Evolutionary conservation across 139 green algal species (phyloP), one percentile per base, ranked within the genome.

Genomic region (Chlorella sorokiniana): DNA sequence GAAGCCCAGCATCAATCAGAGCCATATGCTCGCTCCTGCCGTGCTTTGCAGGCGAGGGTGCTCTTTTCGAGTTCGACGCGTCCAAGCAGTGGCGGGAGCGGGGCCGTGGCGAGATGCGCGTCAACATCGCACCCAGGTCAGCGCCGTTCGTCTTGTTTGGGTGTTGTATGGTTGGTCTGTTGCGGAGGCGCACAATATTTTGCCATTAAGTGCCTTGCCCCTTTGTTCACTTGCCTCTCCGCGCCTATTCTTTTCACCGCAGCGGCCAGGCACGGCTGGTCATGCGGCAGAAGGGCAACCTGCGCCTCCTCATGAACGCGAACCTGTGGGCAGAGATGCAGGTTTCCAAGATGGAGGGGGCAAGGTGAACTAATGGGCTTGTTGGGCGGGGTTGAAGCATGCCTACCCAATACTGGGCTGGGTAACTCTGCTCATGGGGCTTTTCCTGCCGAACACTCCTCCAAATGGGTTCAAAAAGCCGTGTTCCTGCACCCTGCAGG

Each of bases 291-390:
- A 81, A 86, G 23, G 95, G 93, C 59, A 97, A 96, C 86, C 88
- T 95, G 54, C 86, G 92, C 27, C 90, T 98, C 68, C 87, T 98
- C 76, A 87, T 98, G 8, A 98, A 98, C 72, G 95, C 95, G 10
- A 92, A 91, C 41, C 81, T 98, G 14, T 97, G 90, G 81, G 25
- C 72, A 14, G 88, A 83, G 67, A 97, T 98, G 82, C 88, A 90
- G 62, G 64, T 94, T 41, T 92, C 88, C 3, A 86, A 74, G 54
- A 98, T 98, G 95, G 86, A 95, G n/a, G 91, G 91, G 89, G 88
- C 42, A 93, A 91, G 72, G 88, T 87, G 51, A 40, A 73, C 29
- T 9, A 11, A n/a, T 23, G 61, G 40, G 1, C 52, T 23, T 42
- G 45, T 31, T 22, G 22, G 0, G 0, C 3, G 2, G 7, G 31